phyloP scores from a whole-genome alignment of 1,139 yeast genomes.

The Pichia sp. region DNA sequence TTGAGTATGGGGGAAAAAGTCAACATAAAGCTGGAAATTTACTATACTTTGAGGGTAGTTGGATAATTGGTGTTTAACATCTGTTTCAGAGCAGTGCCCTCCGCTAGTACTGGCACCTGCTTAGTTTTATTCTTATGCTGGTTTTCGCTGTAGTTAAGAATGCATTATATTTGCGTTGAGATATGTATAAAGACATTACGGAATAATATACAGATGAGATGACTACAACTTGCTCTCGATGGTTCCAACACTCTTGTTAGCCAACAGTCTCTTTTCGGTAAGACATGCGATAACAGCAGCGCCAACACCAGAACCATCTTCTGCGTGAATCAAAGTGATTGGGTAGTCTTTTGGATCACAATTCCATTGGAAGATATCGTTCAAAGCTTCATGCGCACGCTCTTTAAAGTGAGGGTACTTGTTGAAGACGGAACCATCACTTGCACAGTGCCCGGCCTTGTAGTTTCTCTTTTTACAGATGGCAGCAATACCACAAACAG shows the following conservation, averaged over 20 bases:
- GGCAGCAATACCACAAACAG: slow-evolving; percentile 95
- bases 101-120: background rate
- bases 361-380: slow-evolving; percentile 86
- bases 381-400: slow-evolving; percentile 83
- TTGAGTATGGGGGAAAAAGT: background rate
- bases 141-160: no score
- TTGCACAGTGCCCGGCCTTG: slow-evolving; percentile 78
- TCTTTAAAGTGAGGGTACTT: slow-evolving; percentile 88
- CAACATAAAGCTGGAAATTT: no score
- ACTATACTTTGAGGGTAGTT: no score
- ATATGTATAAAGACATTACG: background rate
- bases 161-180: background rate
- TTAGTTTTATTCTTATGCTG: background rate
- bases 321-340: slow-evolving; percentile 79
- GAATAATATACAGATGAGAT: background rate
- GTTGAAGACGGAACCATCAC: slow-evolving; percentile 94
- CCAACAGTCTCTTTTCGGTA: slow-evolving; percentile 69
- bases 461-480: slow-evolving; percentile 83
- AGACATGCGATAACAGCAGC: slow-evolving; percentile 97
- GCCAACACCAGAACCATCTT: slow-evolving; percentile 98
- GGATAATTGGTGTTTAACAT: no score
- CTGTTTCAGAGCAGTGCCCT: no score
- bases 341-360: slow-evolving; percentile 59
- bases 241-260: slow-evolving; percentile 69
- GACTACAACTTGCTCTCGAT: slow-evolving; percentile 7